Conservation (phyloP, 2,329 filamentous ascomycete species). For the Ophiosphaerella korrae region DNA sequence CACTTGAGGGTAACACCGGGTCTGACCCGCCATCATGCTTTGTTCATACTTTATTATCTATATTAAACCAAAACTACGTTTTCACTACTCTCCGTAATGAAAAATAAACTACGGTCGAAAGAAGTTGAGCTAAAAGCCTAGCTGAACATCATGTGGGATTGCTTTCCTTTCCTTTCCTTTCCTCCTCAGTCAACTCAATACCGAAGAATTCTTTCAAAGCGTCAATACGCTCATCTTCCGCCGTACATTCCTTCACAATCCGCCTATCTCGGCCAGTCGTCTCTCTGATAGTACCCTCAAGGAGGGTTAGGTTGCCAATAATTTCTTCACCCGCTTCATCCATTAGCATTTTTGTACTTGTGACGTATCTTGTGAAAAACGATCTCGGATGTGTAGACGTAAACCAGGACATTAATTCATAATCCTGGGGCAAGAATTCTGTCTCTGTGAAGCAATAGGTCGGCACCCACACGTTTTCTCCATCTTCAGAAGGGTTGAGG, state of each 20-base stretch:
- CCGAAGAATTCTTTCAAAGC: constrained; percentile 4
- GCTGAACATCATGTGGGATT: neutral
- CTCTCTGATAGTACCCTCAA: constrained; percentile 4
- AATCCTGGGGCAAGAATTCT: constrained; percentile 29
- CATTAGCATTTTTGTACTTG: constrained; percentile 17
- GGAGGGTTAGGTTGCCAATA: constrained; percentile 10
- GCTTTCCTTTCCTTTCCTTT: constrained; percentile 2
- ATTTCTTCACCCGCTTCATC: constrained; percentile 9
- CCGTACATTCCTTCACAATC: constrained; percentile 6
- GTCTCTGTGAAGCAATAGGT: constrained; percentile 23
- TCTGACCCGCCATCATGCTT: too few relatives aligned
- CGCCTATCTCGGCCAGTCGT: constrained; percentile 1
- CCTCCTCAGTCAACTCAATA: constrained; percentile 9
- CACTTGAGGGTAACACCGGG: too few relatives aligned
- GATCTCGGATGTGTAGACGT: constrained; percentile 21
- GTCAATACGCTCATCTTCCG: constrained; percentile 9
- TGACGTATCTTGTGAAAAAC: constrained; percentile 23
- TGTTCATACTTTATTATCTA: too few relatives aligned
- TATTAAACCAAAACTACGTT: too few relatives aligned
- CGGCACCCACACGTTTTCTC: constrained; percentile 10
- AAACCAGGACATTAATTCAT: constrained; percentile 29
- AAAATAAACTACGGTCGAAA: too few relatives aligned
- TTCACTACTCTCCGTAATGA: too few relatives aligned
- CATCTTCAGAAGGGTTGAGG: neutral
- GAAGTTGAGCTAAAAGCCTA: neutral